These are phyloP conservation scores for Heracleum sosnowskyi DNA, from an alignment of 129 eudicot genomes.

Conservation along the genomic window DNA sequence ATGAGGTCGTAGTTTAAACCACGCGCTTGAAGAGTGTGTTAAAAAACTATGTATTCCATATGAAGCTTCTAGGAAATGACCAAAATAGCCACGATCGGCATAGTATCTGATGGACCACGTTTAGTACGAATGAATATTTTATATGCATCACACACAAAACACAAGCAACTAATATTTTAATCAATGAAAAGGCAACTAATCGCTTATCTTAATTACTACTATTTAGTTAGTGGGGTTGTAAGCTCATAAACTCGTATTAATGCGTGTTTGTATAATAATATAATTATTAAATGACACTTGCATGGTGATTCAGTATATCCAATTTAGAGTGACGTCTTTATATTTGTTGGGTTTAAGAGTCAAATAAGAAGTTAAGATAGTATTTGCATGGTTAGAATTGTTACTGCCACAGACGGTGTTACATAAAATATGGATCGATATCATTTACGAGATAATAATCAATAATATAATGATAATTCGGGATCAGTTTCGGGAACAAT, in stretches of 20 bases:
- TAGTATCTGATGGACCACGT: not conserved
- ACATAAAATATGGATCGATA: no score
- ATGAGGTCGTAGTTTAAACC: not conserved
- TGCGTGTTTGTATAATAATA: not conserved
- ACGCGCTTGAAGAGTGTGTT: not conserved
- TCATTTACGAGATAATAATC: no score
- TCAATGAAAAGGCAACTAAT: not conserved
- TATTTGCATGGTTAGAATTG: not conserved
- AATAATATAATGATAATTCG: no score
- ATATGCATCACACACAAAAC: not conserved
- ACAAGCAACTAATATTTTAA: not conserved
- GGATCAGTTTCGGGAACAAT: no score
- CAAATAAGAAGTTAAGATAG: not conserved
- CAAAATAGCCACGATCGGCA: not conserved
- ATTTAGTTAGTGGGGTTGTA: not conserved
- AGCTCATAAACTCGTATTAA: not conserved
- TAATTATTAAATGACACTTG: not conserved
- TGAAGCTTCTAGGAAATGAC: not conserved
- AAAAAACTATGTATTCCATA: not conserved
- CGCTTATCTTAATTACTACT: no score
- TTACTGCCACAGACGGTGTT: no score
- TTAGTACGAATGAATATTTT: not conserved
- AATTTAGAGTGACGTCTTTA: not conserved
- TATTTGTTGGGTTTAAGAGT: not conserved
- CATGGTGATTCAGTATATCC: not conserved